Evolutionary conservation across 2,329 filamentous ascomycete species (phyloP).

Genomic region (Alternaria rosae): DNA sequence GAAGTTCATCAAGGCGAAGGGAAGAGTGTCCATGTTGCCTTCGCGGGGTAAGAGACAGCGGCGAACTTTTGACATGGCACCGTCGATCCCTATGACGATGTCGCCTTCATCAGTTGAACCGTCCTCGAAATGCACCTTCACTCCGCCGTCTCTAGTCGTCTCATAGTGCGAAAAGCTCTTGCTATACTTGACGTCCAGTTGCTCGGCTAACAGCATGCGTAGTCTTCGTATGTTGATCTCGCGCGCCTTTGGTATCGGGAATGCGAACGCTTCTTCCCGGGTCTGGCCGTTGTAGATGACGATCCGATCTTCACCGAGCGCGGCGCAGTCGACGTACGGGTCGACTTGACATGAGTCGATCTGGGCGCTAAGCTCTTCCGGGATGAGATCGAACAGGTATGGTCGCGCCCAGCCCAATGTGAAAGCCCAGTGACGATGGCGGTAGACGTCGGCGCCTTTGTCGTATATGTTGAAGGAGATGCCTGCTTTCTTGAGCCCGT

Average conservation of each 20-base stretch:
- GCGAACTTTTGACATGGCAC: constrained; percentile 38
- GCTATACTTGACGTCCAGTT: constrained; percentile 43
- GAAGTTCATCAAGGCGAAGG: constrained; percentile 43
- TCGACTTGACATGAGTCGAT: constrained; percentile 45
- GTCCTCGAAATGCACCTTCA: constrained; percentile 35
- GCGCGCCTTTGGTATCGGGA: constrained; percentile 44
- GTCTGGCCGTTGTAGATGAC: constrained; percentile 46
- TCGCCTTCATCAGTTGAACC: constrained; percentile 32
- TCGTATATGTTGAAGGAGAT: constrained; percentile 40
- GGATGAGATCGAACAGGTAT: constrained; percentile 40
- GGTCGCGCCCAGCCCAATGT: constrained; percentile 47
- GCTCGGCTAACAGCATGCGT: constrained; percentile 46
- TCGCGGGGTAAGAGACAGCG: constrained; percentile 28
- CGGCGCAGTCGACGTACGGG: constrained; percentile 37
- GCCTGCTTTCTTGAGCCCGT: constrained; percentile 50
- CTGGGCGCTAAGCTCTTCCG: constrained; percentile 32
- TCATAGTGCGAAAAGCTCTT: constrained; percentile 31
- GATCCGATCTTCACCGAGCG: constrained; percentile 40
- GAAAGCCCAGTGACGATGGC: constrained; percentile 49
- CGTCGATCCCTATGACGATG: constrained; percentile 35
- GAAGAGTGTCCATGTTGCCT: constrained; percentile 33
- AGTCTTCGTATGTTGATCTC: constrained; percentile 49
- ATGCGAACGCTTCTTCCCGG: constrained; percentile 44
- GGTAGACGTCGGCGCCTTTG: constrained; percentile 37
- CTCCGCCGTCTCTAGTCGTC: constrained; percentile 28